These are phyloP conservation scores for Monosporozyma yasuniensis DNA, from an alignment of 805 yeast genomes.

Conservation along the genomic window DNA sequence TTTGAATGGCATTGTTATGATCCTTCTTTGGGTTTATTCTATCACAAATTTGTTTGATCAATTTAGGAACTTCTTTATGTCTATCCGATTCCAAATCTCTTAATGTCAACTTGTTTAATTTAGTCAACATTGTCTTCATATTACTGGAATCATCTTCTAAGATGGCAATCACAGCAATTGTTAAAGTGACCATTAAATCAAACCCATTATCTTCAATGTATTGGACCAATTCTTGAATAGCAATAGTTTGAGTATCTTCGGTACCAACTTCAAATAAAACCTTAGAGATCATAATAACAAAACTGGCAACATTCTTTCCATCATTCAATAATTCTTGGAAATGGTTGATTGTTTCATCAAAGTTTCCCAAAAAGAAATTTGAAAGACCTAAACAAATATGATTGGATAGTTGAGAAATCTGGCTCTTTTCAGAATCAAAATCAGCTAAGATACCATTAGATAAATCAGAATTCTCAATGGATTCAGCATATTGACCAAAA, in stretches of 20 bases:
- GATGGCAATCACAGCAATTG: conserved; percentile 73
- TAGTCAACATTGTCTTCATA: conserved; percentile 53
- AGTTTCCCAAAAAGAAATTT: conserved; percentile 51
- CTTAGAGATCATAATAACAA: conserved; percentile 69
- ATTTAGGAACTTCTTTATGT: conserved; percentile 46
- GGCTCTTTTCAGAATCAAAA: conserved; percentile 29
- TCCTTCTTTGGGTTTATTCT: conserved; percentile 28
- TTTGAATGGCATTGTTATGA: conserved; percentile 43
- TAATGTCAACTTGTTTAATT: conserved; percentile 46
- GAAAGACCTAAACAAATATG: conserved; percentile 66
- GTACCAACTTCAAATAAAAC: conserved; percentile 69
- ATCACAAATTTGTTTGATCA: conserved; percentile 43
- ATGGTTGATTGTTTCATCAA: conserved; percentile 57
- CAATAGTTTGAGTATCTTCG: conserved; percentile 72
- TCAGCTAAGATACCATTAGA: conserved; percentile 43
- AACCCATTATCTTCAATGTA: conserved; percentile 58
- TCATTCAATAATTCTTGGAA: conserved; percentile 53
- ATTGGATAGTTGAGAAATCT: conserved; percentile 42
- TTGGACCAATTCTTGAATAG: conserved; percentile 70
- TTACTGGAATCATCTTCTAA: conserved; percentile 51
- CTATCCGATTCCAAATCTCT: conserved; percentile 42
- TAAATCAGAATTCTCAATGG: conserved; percentile 53
- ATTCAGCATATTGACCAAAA: conserved; percentile 40
- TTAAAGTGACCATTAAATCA: conserved; percentile 55
- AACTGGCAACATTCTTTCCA: conserved; percentile 50